Evolutionary conservation across 2,329 filamentous ascomycete genomes (phyloP), one percentile per base, ranked within the genome.

Genomic region (Neofusicoccum ribis): DNA sequence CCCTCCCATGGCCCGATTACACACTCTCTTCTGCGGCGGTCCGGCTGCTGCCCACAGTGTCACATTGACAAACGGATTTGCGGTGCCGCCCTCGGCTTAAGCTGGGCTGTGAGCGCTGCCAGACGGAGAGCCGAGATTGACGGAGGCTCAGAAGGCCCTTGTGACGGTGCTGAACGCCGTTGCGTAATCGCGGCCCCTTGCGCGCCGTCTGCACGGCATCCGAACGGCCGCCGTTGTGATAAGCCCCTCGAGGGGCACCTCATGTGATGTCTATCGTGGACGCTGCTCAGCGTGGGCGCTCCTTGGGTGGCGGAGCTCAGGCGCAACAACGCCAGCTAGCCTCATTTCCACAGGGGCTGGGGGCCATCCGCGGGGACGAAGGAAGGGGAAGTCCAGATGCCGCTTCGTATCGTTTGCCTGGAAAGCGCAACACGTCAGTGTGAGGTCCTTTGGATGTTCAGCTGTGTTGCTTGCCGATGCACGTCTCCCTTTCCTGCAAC

Each of bases 41-140:
- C 43, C 31, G n/a, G 41, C 31, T 47, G 56, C 27, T 36, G 41
- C 8, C n/a, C 43, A 1, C 37, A n/a, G n/a, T 17, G 43, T 60
- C 56, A 60, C 41, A n/a, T 37, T 60, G 56, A 14, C 56, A 34
- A 6, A 12, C 44, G 15, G 36, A n/a, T 34, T 34, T 14, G 44
- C 41, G 27, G 56, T 47, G 23, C 9, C 5, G 9, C 15, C 36
- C 50, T 56, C 61, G 61, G 61, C 61, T 56, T 44, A 56, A 56
- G 17, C n/a, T 34, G 9, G 12, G 39, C 27, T n/a, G 61, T 31
- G 17, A 37, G 39, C 31, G n/a, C 43, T 39, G n/a, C 23, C 41
- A 31, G 15, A n/a, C 23, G 43, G 31, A 64, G 51, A 64, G 41
- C 41, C 50, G 50, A 52, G 50, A 41, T 31, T 8, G 39, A 17